Base-by-base conservation (phyloP, 2,329 filamentous ascomycete species). In the Stemphylium vesicarium region DNA sequence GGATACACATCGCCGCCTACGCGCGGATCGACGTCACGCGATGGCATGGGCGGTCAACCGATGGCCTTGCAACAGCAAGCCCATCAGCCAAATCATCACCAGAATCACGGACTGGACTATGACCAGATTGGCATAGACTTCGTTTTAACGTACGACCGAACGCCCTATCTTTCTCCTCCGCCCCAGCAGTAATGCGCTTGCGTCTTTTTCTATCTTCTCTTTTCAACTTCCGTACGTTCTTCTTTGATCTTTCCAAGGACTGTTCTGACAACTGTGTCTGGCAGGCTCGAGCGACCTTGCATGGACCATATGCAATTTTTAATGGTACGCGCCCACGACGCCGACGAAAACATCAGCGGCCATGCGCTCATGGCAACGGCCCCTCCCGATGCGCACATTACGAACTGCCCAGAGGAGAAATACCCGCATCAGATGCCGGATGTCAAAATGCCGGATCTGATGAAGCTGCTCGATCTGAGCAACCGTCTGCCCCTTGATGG, bases 341-440 rank as follows among this genome's bases (percentile, higher is more conserved):
- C 75, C 53, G 77, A 78, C 48, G 88, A 89, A 60, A 63, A 55
- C 33, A 69, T 90, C 37, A 94, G 90, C 62, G 95, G 94, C 36
- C 95, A 99, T 75, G 93, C 91, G 4, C 81, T 98, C 63, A 98
- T 98, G 94, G 90, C 91, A 13, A 90, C 90, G 13, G 96, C 91
- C 71, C 93, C 94, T 41, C 91, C 93, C 4, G 85, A 87, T 47
- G 82, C 80, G 53, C 84, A 87, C 66, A 82, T 88, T 63, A 77
- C 79, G 54, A 78, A 79, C 39, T 80, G 82, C 29, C 83, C 84
- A 2, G 77, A 82, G 43, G 80, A 85, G 31, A 76, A 79, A 41
- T 87, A 87, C 66, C 82, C 82, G 46, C 86, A 88, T 71, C 86
- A 90, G 73, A 94, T 93, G 44, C 94, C 92, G 78, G 89, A 95